These are phyloP conservation scores for Globisporangium solare DNA, from an alignment of 352 stramenopile genomes.

Conservation along the genomic window DNA sequence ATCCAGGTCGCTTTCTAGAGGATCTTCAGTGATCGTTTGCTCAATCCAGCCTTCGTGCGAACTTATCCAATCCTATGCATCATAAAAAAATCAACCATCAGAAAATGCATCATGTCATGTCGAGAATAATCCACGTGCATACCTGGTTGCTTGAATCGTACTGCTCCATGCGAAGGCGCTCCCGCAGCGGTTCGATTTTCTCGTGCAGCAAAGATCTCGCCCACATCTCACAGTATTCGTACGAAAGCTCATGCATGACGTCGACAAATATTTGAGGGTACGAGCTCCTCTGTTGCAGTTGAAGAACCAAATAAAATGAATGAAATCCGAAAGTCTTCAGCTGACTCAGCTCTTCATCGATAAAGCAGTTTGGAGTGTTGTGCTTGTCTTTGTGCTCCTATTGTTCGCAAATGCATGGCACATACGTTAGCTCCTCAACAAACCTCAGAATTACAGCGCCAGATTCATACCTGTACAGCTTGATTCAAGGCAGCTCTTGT, in stretches of 20 bases:
- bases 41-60: constrained; percentile 73
- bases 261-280: constrained; percentile 51
- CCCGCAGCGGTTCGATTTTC: constrained; percentile 63
- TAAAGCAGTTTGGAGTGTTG: constrained; percentile 27
- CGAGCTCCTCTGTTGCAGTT: constrained; percentile 33
- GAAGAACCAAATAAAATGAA: constrained; percentile 48
- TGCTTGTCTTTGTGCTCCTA: constrained; percentile 17
- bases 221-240: constrained; percentile 70
- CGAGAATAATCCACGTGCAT: neutral
- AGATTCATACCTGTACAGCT: constrained; percentile 29
- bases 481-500: constrained; percentile 16
- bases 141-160: constrained; percentile 80
- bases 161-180: constrained; percentile 57
- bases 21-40: constrained; percentile 55
- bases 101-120: neutral
- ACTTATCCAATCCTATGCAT: constrained; percentile 61
- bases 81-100: neutral
- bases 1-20: constrained; percentile 27
- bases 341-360: constrained; percentile 54
- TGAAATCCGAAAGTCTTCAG: constrained; percentile 40
- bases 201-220: constrained; percentile 42
- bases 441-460: no score
- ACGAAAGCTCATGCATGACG: constrained; percentile 46
- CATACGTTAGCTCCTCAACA: no score
- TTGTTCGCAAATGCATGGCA: neutral